These are phyloP conservation scores for Phaeosphaeria sp. DNA, from an alignment of 2,329 filamentous ascomycete genomes.

Conservation along the genomic window DNA sequence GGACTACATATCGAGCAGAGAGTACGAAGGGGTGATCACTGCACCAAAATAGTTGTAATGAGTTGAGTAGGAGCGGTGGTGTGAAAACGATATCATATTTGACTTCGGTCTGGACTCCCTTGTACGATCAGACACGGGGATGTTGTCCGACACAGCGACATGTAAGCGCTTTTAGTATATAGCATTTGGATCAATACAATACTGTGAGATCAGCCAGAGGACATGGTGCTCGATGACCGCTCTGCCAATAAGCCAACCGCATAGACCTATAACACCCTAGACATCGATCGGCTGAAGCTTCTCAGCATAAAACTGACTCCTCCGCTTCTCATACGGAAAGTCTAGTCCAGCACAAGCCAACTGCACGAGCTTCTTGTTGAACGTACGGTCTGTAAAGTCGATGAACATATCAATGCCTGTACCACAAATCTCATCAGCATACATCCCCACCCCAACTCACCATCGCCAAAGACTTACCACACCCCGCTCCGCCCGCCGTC, in stretches of 20 bases:
- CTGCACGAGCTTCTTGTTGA: constrained; percentile 25
- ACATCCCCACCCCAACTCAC: not conserved
- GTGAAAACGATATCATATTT: not conserved
- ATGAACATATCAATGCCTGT: constrained; percentile 35
- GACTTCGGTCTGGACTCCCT: not conserved
- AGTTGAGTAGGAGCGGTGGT: not conserved
- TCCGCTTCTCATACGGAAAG: constrained; percentile 24
- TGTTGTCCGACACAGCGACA: constrained; percentile 3
- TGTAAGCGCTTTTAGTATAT: constrained; percentile 13
- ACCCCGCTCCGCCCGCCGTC: constrained; percentile 49
- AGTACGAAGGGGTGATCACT: constrained; percentile 90
- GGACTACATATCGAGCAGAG: constrained; percentile 88
- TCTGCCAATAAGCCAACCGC: not conserved
- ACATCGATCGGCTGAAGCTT: not conserved
- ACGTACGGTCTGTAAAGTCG: constrained; percentile 27
- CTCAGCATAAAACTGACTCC: constrained; percentile 18
- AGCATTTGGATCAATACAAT: constrained; percentile 14
- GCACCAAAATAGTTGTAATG: constrained; percentile 58
- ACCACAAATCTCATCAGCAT: constrained; percentile 5
- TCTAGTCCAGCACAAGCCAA: constrained; percentile 22
- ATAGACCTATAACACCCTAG: not conserved
- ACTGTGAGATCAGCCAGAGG: not conserved
- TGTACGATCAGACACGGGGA: constrained; percentile 17
- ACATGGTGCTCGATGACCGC: no score
- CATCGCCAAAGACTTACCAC: constrained; percentile 32